Percentiles rank a stretch among this genome's conserved stretches.
These are phyloP conservation scores for Debaryomyces nepalensis DNA, from an alignment of 1,139 yeast species.

Conservation along the genomic window DNA sequence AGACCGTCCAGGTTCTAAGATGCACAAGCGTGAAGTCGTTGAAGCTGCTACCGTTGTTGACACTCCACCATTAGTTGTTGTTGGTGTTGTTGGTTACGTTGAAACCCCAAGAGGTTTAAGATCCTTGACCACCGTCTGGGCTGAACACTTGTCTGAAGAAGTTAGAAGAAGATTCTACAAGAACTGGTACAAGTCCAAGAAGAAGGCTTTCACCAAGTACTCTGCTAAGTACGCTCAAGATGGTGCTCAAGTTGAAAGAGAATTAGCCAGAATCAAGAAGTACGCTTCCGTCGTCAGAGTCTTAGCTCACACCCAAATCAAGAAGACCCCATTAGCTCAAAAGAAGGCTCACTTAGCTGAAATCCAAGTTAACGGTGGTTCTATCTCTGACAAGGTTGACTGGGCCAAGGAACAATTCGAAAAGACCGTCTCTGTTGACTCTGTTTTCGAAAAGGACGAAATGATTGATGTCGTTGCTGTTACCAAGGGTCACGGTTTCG, in stretches of 20 bases:
- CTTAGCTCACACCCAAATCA: slow-evolving; percentile 98
- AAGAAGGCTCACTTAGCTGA: slow-evolving; percentile 99
- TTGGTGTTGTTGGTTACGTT: slow-evolving; percentile 99
- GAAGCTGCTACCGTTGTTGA: slow-evolving; percentile 99
- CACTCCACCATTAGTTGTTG: slow-evolving; percentile 98
- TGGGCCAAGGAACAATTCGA: slow-evolving; percentile 99
- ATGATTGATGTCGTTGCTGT: slow-evolving; percentile 98
- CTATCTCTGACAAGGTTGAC: slow-evolving; percentile 94
- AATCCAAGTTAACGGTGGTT: slow-evolving; percentile 99
- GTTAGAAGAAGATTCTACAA: slow-evolving; percentile 99
- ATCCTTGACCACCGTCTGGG: slow-evolving; percentile 99
- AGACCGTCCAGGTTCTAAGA: slow-evolving; percentile 99
- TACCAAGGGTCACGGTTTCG: slow-evolving; percentile 99
- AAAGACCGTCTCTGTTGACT: slow-evolving; percentile 94
- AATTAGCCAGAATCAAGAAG: slow-evolving; percentile 97
- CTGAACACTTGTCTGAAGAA: slow-evolving; percentile 99
- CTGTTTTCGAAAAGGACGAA: slow-evolving; percentile 98
- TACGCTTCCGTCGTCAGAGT: slow-evolving; percentile 99
- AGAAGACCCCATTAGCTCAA: slow-evolving; percentile 98
- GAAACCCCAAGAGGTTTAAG: slow-evolving; percentile 99
- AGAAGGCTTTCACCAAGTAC: slow-evolving; percentile 99
- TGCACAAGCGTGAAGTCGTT: slow-evolving; percentile 99
- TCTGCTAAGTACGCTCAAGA: slow-evolving; percentile 96
- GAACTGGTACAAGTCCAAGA: slow-evolving; percentile 99
- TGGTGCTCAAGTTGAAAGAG: slow-evolving; percentile 89